Conservation (phyloP, 192 early-diverging fungal species). For the Spizellomyces punctatus region DNA sequence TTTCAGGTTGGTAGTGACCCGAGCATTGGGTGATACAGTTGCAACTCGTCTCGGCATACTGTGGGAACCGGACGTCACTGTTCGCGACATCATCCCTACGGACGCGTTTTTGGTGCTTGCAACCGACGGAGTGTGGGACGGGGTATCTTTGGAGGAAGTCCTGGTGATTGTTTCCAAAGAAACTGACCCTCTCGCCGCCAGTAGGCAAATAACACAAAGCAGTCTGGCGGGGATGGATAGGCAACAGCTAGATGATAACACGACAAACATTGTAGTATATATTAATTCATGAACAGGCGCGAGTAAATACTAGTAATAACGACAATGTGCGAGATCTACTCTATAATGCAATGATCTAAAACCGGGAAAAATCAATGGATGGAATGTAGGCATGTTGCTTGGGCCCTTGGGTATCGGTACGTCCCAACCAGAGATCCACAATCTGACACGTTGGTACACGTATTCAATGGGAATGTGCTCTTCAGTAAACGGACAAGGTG, state of each 20-base stretch:
- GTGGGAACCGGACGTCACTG: constrained; percentile 45
- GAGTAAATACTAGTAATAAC: too few relatives aligned
- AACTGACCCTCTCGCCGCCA: constrained; percentile 30
- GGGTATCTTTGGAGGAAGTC: constrained; percentile 41
- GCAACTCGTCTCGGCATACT: constrained; percentile 50
- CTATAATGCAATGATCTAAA: too few relatives aligned
- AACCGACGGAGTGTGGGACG: constrained; percentile 62
- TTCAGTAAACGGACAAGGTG: too few relatives aligned
- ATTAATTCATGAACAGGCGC: not conserved
- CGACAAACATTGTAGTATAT: constrained; percentile 47
- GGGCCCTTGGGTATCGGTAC: too few relatives aligned
- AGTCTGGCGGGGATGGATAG: constrained; percentile 47
- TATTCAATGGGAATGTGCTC: not conserved
- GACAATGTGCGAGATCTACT: too few relatives aligned
- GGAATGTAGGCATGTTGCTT: too few relatives aligned
- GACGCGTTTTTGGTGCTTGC: constrained; percentile 49
- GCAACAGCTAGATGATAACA: constrained; percentile 56
- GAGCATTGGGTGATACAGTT: constrained; percentile 52
- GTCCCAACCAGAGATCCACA: too few relatives aligned
- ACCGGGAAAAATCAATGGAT: too few relatives aligned
- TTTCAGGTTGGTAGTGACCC: constrained; percentile 48
- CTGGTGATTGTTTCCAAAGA: constrained; percentile 20
- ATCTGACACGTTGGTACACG: not conserved
- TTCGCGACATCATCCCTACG: constrained; percentile 25
- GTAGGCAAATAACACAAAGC: constrained; percentile 31